Conservation (phyloP, 306 rosid species). For the Corylus avellana region DNA sequence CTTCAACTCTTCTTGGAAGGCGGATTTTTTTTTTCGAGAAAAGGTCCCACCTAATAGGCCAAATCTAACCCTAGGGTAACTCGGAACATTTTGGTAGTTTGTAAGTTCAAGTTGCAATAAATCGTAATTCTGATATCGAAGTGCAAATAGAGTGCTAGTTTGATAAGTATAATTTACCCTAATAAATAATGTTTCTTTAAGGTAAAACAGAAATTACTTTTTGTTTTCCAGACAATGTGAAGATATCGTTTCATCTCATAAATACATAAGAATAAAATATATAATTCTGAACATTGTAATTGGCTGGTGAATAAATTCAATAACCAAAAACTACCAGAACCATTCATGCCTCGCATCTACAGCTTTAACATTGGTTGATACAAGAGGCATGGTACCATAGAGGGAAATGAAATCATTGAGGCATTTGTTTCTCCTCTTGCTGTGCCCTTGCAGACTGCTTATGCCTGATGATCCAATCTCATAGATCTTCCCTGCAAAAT, state of each 20-base stretch:
- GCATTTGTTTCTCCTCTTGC: slow-evolving; percentile 42
- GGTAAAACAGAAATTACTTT: too few species aligned
- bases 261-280: neutral
- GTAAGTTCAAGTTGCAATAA: too few species aligned
- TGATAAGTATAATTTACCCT: too few species aligned
- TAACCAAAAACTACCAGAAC: slow-evolving; percentile 49
- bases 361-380: slow-evolving; percentile 47
- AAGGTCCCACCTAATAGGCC: neutral
- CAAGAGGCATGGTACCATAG: slow-evolving; percentile 40
- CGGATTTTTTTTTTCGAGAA: neutral
- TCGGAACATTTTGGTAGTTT: too few species aligned
- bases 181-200: too few species aligned
- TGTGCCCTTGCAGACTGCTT: slow-evolving; percentile 42
- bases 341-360: slow-evolving; percentile 47
- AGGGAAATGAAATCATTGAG: slow-evolving; percentile 52
- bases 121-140: too few species aligned
- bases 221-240: too few species aligned
- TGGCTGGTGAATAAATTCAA: neutral
- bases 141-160: too few species aligned
- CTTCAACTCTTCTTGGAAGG: neutral
- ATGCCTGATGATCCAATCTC: slow-evolving; percentile 50
- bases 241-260: too few species aligned
- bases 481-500: slow-evolving; percentile 52
- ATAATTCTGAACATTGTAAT: neutral
- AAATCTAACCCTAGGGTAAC: too few species aligned